phyloP scores from a whole-genome alignment of 2,329 filamentous ascomycete species.

The Alternaria brassicicola region DNA sequence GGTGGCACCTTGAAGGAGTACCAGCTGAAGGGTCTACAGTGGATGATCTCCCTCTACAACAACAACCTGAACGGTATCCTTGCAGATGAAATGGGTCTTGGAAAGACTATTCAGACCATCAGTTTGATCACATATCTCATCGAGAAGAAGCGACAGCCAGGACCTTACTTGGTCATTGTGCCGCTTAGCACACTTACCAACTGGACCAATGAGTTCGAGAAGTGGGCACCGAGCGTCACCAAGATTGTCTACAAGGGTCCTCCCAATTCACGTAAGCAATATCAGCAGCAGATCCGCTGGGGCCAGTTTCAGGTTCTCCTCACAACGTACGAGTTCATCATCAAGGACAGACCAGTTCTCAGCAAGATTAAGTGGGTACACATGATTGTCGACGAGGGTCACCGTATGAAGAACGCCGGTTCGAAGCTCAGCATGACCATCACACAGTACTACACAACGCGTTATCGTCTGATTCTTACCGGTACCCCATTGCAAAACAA shows the following conservation, averaged over 20 bases:
- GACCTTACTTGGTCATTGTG: slow-evolving; percentile 95
- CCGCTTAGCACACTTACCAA: slow-evolving; percentile 96
- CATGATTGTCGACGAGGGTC: slow-evolving; percentile 99
- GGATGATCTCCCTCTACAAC: slow-evolving; percentile 99
- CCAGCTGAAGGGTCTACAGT: slow-evolving; percentile 96
- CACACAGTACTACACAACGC: slow-evolving; percentile 91
- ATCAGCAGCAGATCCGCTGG: slow-evolving; percentile 92
- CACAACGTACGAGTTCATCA: slow-evolving; percentile 99
- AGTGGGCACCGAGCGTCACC: slow-evolving; percentile 88
- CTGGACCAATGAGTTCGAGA: slow-evolving; percentile 98
- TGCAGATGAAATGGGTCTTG: slow-evolving; percentile 99
- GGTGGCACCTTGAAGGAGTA: slow-evolving; percentile 96
- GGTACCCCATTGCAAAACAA: slow-evolving; percentile 98
- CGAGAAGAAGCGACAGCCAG: slow-evolving; percentile 88
- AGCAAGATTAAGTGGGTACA: slow-evolving; percentile 99
- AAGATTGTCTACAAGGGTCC: slow-evolving; percentile 98
- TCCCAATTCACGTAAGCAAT: slow-evolving; percentile 82
- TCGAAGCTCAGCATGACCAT: slow-evolving; percentile 96
- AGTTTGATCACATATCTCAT: slow-evolving; percentile 97
- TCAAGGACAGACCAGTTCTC: slow-evolving; percentile 93
- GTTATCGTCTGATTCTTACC: slow-evolving; percentile 94
- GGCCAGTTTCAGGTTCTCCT: slow-evolving; percentile 95
- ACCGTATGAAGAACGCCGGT: slow-evolving; percentile 98
- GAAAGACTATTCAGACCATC: slow-evolving; percentile 99
- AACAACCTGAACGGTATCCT: slow-evolving; percentile 99